These are phyloP conservation scores for Globisporangium canariense DNA, from an alignment of 352 stramenopile species.

Conservation along the genomic window DNA sequence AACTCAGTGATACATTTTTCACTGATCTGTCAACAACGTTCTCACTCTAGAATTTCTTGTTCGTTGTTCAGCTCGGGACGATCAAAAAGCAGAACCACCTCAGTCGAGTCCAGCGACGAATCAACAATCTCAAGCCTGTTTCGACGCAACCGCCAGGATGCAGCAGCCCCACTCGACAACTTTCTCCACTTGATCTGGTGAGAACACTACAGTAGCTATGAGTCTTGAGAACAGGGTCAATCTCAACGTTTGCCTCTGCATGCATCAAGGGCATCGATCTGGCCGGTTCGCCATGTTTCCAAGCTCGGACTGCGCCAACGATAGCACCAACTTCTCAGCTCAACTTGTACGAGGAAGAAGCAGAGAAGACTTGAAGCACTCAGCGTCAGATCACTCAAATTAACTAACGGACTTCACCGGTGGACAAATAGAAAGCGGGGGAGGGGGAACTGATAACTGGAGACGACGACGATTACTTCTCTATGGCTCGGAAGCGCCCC, in stretches of 20 bases:
- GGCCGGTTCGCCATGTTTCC: not conserved
- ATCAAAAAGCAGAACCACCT: conserved; percentile 15
- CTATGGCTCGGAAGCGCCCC: conserved; percentile 11
- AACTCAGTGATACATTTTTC: not conserved
- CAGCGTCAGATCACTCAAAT: conserved; percentile 13
- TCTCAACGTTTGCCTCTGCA: not conserved
- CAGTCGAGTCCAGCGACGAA: conserved; percentile 10
- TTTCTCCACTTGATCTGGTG: conserved; percentile 15
- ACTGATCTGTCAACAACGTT: not conserved
- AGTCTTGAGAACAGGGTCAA: not conserved
- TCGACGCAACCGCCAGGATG: not conserved
- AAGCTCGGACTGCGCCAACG: not conserved
- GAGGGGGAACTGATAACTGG: not conserved
- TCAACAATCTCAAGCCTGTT: conserved; percentile 3
- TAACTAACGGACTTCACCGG: conserved; percentile 16
- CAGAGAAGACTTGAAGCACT: not conserved
- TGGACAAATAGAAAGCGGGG: conserved; percentile 10
- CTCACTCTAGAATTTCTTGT: not conserved
- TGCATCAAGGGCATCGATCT: conserved; percentile 8
- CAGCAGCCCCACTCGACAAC: conserved; percentile 2
- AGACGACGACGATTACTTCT: conserved; percentile 14
- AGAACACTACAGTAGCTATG: not conserved
- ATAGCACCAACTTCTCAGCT: not conserved
- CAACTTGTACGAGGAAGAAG: not conserved
- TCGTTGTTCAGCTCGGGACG: conserved; percentile 1